These are phyloP conservation scores for Paramarasmius palmivorus DNA, from an alignment of 1,284 basidiomycete genomes.

Conservation along the genomic window DNA sequence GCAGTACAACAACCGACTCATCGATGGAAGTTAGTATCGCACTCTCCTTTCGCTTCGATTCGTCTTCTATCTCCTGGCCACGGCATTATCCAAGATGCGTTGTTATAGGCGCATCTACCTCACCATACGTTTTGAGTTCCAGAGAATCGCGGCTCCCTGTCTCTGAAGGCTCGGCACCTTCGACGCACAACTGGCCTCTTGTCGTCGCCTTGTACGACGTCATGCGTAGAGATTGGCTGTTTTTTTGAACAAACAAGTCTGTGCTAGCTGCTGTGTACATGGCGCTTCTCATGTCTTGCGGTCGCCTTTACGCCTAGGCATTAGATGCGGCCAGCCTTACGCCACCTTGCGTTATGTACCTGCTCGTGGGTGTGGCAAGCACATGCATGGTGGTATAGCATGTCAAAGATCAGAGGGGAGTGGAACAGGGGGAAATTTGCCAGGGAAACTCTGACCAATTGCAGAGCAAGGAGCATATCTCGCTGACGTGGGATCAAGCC, in stretches of 20 bases:
- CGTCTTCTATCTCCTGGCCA: constrained; percentile 29
- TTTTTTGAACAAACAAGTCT: too few species aligned
- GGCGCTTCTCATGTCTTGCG: too few species aligned
- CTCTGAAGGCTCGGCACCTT: constrained; percentile 27
- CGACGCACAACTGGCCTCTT: too few species aligned
- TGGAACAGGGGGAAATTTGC: neutral
- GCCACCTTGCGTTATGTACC: neutral
- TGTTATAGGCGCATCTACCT: neutral
- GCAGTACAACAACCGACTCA: constrained; percentile 97
- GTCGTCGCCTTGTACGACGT: neutral
- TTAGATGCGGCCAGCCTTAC: neutral
- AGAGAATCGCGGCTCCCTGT: constrained; percentile 38
- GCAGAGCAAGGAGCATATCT: neutral
- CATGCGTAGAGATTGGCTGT: neutral
- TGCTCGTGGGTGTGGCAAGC: neutral
- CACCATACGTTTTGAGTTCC: constrained; percentile 26
- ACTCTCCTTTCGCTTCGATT: constrained; percentile 44
- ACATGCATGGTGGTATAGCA: neutral
- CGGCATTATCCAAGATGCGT: neutral
- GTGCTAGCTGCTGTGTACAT: too few species aligned
- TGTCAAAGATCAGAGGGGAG: neutral
- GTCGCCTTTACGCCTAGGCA: too few species aligned
- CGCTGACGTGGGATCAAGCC: constrained; percentile 19
- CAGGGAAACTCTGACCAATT: too few species aligned
- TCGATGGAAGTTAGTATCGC: constrained; percentile 99